These are phyloP conservation scores for Sparassis latifolia DNA, from an alignment of 1,284 basidiomycete genomes.

Conservation along the genomic window DNA sequence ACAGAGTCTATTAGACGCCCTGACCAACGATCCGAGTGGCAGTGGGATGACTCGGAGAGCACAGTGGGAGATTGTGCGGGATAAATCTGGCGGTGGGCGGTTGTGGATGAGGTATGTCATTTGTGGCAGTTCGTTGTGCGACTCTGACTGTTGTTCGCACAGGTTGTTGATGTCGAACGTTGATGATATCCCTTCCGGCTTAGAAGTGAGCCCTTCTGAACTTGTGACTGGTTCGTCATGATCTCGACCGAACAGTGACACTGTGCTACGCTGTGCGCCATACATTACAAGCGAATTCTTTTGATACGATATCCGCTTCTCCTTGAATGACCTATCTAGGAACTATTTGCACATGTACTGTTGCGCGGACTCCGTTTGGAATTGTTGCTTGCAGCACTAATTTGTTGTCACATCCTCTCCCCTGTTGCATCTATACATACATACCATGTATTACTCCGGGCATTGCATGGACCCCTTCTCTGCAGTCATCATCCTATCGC, in stretches of 20 bases:
- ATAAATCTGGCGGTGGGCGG: constrained; percentile 50
- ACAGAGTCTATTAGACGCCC: constrained; percentile 46
- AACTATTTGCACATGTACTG: too few species aligned
- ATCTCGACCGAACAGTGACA: constrained; percentile 2
- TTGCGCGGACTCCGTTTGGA: too few species aligned
- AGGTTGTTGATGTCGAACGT: constrained; percentile 9
- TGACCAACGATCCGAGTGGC: constrained; percentile 11
- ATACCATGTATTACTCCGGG: too few species aligned
- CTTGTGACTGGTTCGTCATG: neutral
- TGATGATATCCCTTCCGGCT: neutral
- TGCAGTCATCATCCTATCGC: too few species aligned
- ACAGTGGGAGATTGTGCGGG: constrained; percentile 54
- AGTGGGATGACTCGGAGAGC: constrained; percentile 28
- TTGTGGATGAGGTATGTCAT: constrained; percentile 57
- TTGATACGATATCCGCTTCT: too few species aligned
- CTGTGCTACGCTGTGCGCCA: neutral
- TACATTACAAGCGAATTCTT: too few species aligned
- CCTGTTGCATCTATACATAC: too few species aligned
- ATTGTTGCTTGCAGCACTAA: too few species aligned
- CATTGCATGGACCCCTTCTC: too few species aligned
- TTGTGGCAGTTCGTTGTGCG: neutral
- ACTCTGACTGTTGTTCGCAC: neutral
- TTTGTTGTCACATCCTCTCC: too few species aligned
- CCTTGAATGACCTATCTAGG: too few species aligned
- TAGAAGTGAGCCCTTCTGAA: neutral